Evolutionary conservation across 2,329 filamentous ascomycete genomes (phyloP), one percentile per base, ranked within the genome.

Genomic region (Diaporthe citrichinensis): DNA sequence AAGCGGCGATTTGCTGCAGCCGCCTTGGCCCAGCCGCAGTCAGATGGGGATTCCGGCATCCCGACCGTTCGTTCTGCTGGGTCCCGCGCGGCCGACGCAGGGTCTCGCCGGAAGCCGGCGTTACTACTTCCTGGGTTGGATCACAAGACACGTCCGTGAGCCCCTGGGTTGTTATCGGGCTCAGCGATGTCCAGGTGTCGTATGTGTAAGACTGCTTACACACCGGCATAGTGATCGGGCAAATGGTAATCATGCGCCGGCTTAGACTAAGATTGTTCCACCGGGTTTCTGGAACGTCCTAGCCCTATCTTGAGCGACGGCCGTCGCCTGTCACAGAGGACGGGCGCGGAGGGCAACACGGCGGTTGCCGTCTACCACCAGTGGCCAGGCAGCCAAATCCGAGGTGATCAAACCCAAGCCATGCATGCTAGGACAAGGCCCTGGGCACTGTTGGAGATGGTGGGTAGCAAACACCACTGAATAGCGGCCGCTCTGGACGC

Each of bases 231-330:
- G 39, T n/a, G 49, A 25, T 62, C 71, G 49, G 58, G 39, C 58
- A 57, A 46, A 41, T 31, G 36, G 58, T 10, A 55, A 53, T 61
- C 44, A 51, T 72, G 41, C 58, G 46, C 44, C 44, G 71, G 58
- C 46, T 73, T 44, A 65, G 31, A 25, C 46, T 34, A 39, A 41
- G 65, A 20, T 55, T 55, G 65, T 73, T 62, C 71, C 39, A 65
- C 36, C n/a, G 17, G 51, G 34, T 36, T 65, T 73, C 71, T 73
- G 58, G 58, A 73, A 73, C 49, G 71, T 65, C 71, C 51, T 73
- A 62, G 58, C 71, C 59, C 36, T 62, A 41, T 62, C 71, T 59
- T 51, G 34, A 49, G 20, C 34, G 28, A 53, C 46, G 58, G 36
- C 49, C 58, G 71, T 41, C 46, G 71, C 71, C 71, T 72, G 55